Conservation (phyloP, 2,329 filamentous ascomycete genomes). For the Talaromyces verruculosus region DNA sequence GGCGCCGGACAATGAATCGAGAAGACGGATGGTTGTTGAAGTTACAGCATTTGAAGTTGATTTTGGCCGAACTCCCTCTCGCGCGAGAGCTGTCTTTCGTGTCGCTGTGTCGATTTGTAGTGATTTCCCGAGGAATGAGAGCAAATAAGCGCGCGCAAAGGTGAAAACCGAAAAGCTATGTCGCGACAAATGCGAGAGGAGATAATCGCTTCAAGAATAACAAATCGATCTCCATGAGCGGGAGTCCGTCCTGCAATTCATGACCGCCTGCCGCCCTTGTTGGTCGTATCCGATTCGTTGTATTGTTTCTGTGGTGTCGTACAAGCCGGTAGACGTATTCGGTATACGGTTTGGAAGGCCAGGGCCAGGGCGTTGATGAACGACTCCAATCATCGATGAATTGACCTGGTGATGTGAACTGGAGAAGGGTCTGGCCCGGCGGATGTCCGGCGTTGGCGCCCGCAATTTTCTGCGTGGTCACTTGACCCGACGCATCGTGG, state of each 20-base stretch:
- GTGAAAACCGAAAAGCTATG: not conserved
- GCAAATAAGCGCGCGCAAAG: not conserved
- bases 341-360: not conserved
- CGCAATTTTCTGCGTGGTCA: slow-evolving; percentile 10
- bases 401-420: not conserved
- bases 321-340: not conserved
- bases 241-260: slow-evolving; percentile 7
- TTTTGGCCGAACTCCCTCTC: not conserved
- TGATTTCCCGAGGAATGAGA: not conserved
- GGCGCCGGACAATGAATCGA: not conserved
- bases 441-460: not conserved
- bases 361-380: not conserved
- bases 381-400: not conserved
- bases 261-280: slow-evolving; percentile 1
- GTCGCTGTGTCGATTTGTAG: not conserved
- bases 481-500: slow-evolving; percentile 8
- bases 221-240: slow-evolving; percentile 14
- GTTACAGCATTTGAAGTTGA: slow-evolving; percentile 5
- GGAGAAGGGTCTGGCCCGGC: slow-evolving; percentile 1
- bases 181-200: slow-evolving; percentile 6
- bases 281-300: not conserved
- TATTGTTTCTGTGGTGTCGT: not conserved
- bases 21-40: not conserved
- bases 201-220: slow-evolving; percentile 12
- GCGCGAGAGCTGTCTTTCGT: not conserved